Evolutionary conservation across 805 yeast genomes (phyloP), one percentile per base, ranked within the genome.

Genomic region (Candida endomychidarum): DNA sequence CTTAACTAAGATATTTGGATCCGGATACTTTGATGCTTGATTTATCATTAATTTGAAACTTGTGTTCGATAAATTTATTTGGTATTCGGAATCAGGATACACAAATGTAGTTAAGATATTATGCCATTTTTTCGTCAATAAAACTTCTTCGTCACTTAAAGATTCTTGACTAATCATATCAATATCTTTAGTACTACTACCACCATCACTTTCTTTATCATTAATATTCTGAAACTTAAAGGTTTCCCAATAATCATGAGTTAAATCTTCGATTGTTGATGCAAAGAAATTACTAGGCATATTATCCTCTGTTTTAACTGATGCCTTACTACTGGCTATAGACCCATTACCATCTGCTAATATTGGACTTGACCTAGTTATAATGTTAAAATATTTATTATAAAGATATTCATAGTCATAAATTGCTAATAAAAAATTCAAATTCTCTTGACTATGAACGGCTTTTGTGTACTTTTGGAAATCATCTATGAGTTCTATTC

Each of bases 1-100:
- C 3, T 45, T 45, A 31, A 50, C 27, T 15, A 67, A 50, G 15
- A 55, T 52, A 5, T 19, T 20, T 1, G 70, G 71, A 22, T 45
- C 42, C 33, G 61, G 66, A 9, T 64, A 47, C 14, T 47, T 50
- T 9, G 36, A 39, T 6, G 21, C 32, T 19, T 53, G 52, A 9
- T 37, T 42, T 23, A 57, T 28, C 28, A 65, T 51, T 9, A 50
- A 47, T 11, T 60, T 53, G 43, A 55, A 61, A 2, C 73, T 57
- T 6, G 62, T 59, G 43, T 61, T 52, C 0, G 80, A 72, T 17
- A 78, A 46, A 52, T 77, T 78, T 43, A 78, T 65, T 52, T 78
- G 80, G 28, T 60, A 61, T 2, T 70, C 67, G 1, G 81, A 62
- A 40, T 73, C 65, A 10, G 59, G 61, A 9, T 47, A 41, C 27